phyloP scores from a whole-genome alignment of 2,329 filamentous ascomycete genomes.

The Septoria linicola region DNA sequence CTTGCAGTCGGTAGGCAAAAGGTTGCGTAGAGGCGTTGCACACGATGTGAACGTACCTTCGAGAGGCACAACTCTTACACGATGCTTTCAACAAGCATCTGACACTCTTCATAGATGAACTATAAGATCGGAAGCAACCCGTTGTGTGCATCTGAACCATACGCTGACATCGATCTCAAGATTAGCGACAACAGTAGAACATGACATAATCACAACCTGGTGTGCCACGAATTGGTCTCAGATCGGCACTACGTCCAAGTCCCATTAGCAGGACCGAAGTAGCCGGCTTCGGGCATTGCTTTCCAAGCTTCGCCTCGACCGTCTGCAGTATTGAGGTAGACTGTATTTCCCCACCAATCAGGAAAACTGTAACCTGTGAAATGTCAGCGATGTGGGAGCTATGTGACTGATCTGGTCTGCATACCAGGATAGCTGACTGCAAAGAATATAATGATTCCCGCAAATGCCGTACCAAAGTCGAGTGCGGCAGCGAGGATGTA shows the following conservation, averaged over 20 bases:
- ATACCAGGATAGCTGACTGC: constrained; percentile 41
- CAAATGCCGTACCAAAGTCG: constrained; percentile 39
- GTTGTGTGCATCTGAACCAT: too few relatives aligned
- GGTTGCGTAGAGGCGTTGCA: neutral
- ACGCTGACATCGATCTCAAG: too few relatives aligned
- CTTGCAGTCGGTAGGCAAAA: neutral
- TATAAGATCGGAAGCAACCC: too few relatives aligned
- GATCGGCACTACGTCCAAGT: constrained; percentile 27
- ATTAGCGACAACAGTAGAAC: too few relatives aligned
- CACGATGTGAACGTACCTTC: neutral
- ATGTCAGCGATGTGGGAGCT: too few relatives aligned
- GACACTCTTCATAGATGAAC: too few relatives aligned
- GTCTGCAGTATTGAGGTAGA: constrained; percentile 42
- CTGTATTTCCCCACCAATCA: constrained; percentile 38
- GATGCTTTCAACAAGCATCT: too few relatives aligned
- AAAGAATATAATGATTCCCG: constrained; percentile 42
- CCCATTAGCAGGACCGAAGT: constrained; percentile 58
- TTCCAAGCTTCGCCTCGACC: constrained; percentile 36
- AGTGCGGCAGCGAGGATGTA: constrained; percentile 40
- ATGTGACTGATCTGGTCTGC: neutral
- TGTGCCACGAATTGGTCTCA: too few relatives aligned
- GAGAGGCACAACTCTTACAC: too few relatives aligned
- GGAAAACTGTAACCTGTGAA: constrained; percentile 34
- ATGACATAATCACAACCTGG: too few relatives aligned
- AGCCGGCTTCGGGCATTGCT: constrained; percentile 58